These are phyloP conservation scores for Alternaria sp. DNA, from an alignment of 2,329 filamentous ascomycete species.

Conservation along the genomic window DNA sequence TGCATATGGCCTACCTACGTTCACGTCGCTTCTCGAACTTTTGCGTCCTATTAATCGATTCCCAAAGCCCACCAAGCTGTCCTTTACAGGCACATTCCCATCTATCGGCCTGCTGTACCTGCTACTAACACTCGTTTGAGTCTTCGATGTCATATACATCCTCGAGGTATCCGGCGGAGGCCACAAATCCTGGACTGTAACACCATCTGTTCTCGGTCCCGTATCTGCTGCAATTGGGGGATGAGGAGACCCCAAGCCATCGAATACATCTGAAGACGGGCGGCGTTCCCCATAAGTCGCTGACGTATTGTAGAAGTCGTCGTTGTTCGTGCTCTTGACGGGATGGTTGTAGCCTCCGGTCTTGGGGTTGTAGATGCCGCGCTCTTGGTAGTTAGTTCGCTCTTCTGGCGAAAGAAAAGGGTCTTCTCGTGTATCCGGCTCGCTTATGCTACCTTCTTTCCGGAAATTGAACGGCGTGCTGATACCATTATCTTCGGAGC, in stretches of 20 bases:
- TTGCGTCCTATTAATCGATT: background rate
- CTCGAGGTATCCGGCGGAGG: conserved; percentile 19
- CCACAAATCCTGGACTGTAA: conserved; percentile 23
- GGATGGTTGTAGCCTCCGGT: conserved; percentile 1
- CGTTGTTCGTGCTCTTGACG: background rate
- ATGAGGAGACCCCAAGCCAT: conserved; percentile 9
- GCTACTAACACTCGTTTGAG: conserved; percentile 6
- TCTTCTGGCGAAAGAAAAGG: conserved; percentile 6
- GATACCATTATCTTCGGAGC: conserved; percentile 33
- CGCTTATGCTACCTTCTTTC: conserved; percentile 28
- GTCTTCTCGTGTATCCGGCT: background rate
- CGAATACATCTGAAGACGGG: conserved; percentile 24
- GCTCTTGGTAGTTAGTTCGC: conserved; percentile 20
- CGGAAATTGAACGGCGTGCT: conserved; percentile 35
- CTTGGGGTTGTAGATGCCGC: conserved; percentile 22
- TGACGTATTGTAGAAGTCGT: conserved; percentile 1
- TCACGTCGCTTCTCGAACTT: background rate
- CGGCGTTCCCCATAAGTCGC: conserved; percentile 11
- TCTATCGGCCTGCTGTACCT: conserved; percentile 16
- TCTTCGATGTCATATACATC: background rate
- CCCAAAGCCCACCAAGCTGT: conserved; percentile 16
- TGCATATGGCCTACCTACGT: background rate
- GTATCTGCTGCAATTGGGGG: conserved; percentile 5
- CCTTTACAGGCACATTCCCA: conserved; percentile 14
- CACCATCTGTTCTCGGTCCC: conserved; percentile 22